Conservation (phyloP, 2,329 filamentous ascomycete species). For the Penicillium sclerotigenum region DNA sequence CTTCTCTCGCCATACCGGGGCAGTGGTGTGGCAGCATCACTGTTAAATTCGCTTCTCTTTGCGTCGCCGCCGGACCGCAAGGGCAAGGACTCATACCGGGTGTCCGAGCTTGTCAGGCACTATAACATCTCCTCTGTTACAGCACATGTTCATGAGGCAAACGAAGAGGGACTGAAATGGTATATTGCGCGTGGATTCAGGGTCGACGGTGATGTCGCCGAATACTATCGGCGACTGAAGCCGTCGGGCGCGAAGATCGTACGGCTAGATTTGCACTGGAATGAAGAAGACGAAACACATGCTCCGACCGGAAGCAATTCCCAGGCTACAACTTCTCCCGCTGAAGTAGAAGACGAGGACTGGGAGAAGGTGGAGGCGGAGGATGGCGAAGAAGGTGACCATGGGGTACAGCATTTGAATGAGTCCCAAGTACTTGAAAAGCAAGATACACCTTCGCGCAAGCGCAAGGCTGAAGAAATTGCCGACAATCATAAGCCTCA, state of each 20-base stretch:
- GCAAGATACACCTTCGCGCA: conserved; percentile 19
- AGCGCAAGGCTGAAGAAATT: conserved; percentile 35
- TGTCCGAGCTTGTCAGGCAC: conserved; percentile 43
- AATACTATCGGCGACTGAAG: conserved; percentile 59
- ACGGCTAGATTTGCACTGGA: conserved; percentile 35
- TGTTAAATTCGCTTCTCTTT: conserved; percentile 48
- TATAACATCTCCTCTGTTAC: conserved; percentile 54
- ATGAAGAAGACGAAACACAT: conserved; percentile 5
- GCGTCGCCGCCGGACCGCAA: conserved; percentile 10
- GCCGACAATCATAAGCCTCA: conserved; percentile 16
- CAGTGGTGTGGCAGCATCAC: conserved; percentile 55
- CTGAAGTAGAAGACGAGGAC: conserved; percentile 37
- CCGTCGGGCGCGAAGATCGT: conserved; percentile 57
- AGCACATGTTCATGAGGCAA: conserved; percentile 64
- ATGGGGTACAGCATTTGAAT: conserved; percentile 31
- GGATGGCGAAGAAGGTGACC: conserved; percentile 34
- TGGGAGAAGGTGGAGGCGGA: conserved; percentile 44
- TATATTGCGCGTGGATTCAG: conserved; percentile 58
- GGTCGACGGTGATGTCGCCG: conserved; percentile 48
- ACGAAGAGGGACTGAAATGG: conserved; percentile 59
- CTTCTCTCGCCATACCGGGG: conserved; percentile 59
- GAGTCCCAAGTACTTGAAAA: conserved; percentile 35
- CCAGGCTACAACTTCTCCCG: neutral
- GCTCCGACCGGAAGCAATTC: neutral
- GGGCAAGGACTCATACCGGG: conserved; percentile 9